Conservation (phyloP, 2,329 filamentous ascomycete genomes). For the Thelonectria rubi region DNA sequence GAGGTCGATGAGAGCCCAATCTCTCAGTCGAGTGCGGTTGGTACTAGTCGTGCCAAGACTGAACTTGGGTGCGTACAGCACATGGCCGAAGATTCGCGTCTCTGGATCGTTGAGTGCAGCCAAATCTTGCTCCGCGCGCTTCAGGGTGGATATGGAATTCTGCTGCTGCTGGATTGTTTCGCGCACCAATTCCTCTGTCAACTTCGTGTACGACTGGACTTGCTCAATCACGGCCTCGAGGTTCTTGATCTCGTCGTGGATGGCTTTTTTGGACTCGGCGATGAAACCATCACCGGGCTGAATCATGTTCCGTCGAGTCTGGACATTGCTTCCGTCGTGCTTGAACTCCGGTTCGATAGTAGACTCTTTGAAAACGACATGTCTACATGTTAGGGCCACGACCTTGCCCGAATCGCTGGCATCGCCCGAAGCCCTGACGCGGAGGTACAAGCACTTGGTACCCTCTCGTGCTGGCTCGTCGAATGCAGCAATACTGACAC, state of each 20-base stretch:
- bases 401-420: neutral
- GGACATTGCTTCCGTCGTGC: neutral
- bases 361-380: constrained; percentile 12
- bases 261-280: neutral
- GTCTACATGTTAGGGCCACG: constrained; percentile 16
- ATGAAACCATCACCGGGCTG: constrained; percentile 14
- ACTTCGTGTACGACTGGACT: too few relatives aligned
- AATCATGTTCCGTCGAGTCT: neutral
- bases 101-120: neutral
- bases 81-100: constrained; percentile 14
- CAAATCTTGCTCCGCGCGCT: neutral
- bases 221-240: too few relatives aligned
- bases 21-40: constrained; percentile 6
- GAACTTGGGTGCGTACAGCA: constrained; percentile 10
- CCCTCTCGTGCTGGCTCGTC: neutral
- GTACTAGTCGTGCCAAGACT: neutral
- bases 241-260: neutral
- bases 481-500: neutral
- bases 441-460: constrained; percentile 23
- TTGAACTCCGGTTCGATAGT: neutral
- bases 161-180: too few relatives aligned
- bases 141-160: neutral
- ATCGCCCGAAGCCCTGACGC: neutral
- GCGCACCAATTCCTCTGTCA: neutral
- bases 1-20: constrained; percentile 26